A percentile compares a stretch with the other conserved stretches of the same genome.
phyloP scores from a whole-genome alignment of 495 filamentous ascomycete genomes.

The Podospora conica region DNA sequence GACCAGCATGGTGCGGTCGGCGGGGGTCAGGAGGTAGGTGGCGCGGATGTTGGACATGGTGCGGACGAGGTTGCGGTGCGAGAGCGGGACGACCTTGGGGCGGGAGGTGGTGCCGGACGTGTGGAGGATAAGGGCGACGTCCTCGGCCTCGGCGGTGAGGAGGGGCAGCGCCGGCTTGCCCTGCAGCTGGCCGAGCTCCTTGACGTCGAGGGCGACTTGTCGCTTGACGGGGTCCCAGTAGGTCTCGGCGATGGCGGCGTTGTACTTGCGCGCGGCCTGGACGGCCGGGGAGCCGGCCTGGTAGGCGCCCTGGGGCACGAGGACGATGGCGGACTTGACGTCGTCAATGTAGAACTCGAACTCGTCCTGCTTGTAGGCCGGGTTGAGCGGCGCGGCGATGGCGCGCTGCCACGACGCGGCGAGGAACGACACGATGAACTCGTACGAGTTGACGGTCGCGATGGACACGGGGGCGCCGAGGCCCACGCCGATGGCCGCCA shows the following conservation, averaged over 20 bases:
- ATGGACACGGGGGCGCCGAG: constrained; percentile 65
- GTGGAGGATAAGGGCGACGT: constrained; percentile 67
- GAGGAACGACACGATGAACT: constrained; percentile 77
- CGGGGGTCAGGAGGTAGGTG: constrained; percentile 61
- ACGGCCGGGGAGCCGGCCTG: constrained; percentile 58
- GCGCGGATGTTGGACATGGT: constrained; percentile 61
- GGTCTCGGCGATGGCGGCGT: constrained; percentile 72
- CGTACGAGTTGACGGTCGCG: constrained; percentile 69
- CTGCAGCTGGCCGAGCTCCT: constrained; percentile 60
- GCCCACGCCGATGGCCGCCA: constrained; percentile 62
- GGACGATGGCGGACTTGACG: constrained; percentile 64
- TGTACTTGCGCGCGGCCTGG: constrained; percentile 64
- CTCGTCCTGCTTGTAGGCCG: constrained; percentile 77
- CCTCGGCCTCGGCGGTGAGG: constrained; percentile 53
- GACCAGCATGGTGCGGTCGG: constrained; percentile 75
- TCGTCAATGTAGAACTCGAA: constrained; percentile 89
- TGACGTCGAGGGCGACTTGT: constrained; percentile 68
- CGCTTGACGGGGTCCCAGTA: constrained; percentile 58
- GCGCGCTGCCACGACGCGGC: constrained; percentile 69
- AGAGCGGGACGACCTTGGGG: constrained; percentile 76
- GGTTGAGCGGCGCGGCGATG: constrained; percentile 75
- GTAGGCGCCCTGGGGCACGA: constrained; percentile 66
- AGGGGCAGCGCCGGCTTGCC: constrained; percentile 44
- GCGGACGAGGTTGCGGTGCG: constrained; percentile 68
- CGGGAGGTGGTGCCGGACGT: constrained; percentile 72